Evolutionary conservation across 805 yeast species (phyloP).

Genomic region (Zygosaccharomyces bisporus): DNA sequence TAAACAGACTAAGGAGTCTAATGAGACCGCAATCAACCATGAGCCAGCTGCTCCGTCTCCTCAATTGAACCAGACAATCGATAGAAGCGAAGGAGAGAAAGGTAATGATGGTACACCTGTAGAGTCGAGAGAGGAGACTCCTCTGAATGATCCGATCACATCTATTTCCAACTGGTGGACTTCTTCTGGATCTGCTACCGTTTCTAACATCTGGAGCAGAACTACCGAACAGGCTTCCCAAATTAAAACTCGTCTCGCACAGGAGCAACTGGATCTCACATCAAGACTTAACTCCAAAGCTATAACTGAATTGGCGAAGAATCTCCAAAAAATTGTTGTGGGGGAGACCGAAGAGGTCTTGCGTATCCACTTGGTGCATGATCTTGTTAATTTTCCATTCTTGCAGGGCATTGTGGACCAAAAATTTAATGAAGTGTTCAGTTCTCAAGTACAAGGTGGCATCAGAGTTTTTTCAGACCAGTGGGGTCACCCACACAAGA

Average conservation of each 20-base stretch:
- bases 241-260: constrained; percentile 37
- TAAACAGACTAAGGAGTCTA: not conserved
- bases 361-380: constrained; percentile 63
- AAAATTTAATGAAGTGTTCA: constrained; percentile 60
- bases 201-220: constrained; percentile 61
- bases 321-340: constrained; percentile 32
- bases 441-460: constrained; percentile 71
- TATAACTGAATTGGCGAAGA: constrained; percentile 34
- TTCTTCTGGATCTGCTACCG: constrained; percentile 61
- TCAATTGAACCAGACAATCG: constrained; percentile 7
- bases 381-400: constrained; percentile 51
- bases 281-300: constrained; percentile 26
- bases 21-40: not conserved
- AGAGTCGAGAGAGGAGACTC: constrained; percentile 19
- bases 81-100: constrained; percentile 20
- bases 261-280: constrained; percentile 35
- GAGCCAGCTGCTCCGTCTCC: constrained; percentile 1
- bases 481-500: constrained; percentile 37
- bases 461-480: constrained; percentile 59
- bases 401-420: constrained; percentile 41
- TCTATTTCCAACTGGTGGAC: constrained; percentile 75
- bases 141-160: constrained; percentile 55
- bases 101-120: constrained; percentile 18
- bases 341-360: constrained; percentile 51
- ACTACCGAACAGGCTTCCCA: constrained; percentile 48